Evolutionary conservation across 768 basidiomycete species (phyloP).

Genomic region (Podaxis mareebaensis): DNA sequence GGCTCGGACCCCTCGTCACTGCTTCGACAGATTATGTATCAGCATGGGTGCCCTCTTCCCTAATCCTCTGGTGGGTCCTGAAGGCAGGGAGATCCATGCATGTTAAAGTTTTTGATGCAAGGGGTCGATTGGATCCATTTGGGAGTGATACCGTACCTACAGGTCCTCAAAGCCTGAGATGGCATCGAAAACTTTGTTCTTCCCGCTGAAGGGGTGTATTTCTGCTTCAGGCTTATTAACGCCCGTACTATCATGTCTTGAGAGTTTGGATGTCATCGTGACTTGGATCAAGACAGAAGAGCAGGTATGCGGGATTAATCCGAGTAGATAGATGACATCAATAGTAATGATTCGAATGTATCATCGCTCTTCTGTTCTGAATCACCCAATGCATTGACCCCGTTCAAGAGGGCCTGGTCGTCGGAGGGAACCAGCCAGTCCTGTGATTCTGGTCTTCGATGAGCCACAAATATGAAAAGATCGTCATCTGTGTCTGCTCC

Average conservation of each 20-base stretch:
- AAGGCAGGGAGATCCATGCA: constrained; percentile 46
- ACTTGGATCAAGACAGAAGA: background rate
- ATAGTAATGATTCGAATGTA: constrained; percentile 67
- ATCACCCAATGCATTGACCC: constrained; percentile 52
- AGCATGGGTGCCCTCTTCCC: constrained; percentile 42
- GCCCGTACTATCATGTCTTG: no score
- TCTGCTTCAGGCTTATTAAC: no score
- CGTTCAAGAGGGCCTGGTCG: constrained; percentile 59
- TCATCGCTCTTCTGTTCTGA: constrained; percentile 55
- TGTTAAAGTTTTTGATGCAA: no score
- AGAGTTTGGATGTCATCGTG: no score
- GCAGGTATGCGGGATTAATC: constrained; percentile 6
- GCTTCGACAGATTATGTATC: constrained; percentile 50
- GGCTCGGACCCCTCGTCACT: constrained; percentile 45
- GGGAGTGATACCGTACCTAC: no score
- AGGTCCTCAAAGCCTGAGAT: no score
- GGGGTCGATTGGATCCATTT: no score
- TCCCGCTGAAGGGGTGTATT: no score
- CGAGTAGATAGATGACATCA: constrained; percentile 38
- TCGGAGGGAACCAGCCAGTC: constrained; percentile 50
- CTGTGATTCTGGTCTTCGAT: constrained; percentile 57
- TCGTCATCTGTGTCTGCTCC: constrained; percentile 42
- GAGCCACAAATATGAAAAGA: constrained; percentile 64
- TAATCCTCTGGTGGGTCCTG: constrained; percentile 46
- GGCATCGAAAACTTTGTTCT: no score